Evolutionary conservation across 2,329 filamentous ascomycete genomes (phyloP), one percentile per base, ranked within the genome.

Genomic region (Aspergillus luchuensis): DNA sequence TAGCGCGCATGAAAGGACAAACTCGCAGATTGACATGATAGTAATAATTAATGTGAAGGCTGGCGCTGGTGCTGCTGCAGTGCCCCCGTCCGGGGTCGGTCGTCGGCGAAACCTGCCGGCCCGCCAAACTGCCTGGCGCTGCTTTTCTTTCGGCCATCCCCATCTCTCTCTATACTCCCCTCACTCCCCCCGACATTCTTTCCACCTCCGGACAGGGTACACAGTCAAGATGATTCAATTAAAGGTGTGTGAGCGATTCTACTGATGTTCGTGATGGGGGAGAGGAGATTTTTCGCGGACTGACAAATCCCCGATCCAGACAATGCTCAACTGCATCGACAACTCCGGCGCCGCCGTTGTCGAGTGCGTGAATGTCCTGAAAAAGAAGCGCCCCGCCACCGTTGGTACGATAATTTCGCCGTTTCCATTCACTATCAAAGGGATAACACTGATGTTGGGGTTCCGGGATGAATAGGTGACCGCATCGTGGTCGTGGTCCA

Each of bases 261-360:
- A 15, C 13, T 30, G 10, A 2, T 5, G 28, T 25, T 11, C 36
- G 47, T 66, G n/a, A 64, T 43, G 13, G 1, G 10, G 17, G 13
- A 13, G 19, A 15, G 11, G 25, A 45, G 23, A 11, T 33, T 53
- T 33, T 49, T 49, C 19, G 17, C 38, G 52, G 33, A 36, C 65
- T 70, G 55, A 67, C 52, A 28, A 36, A 28, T 23, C 17, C 17
- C 3, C 5, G 8, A 11, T 23, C 11, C 69, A 97, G 95, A 91
- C 93, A 76, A 92, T 99, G 87, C 87, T 99, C 72, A 97, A 95
- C 81, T 98, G 95, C 89, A 98, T 99, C 87, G 95, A 99, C 89
- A 99, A 97, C 84, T 98, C 95, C 67, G 95, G 95, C 76, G 95
- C 95, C 69, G 93, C 95, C 71, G 85, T 99, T 68, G 95, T 98